Conservation (phyloP, 257 asterid species). For the Primulina tabacum region DNA sequence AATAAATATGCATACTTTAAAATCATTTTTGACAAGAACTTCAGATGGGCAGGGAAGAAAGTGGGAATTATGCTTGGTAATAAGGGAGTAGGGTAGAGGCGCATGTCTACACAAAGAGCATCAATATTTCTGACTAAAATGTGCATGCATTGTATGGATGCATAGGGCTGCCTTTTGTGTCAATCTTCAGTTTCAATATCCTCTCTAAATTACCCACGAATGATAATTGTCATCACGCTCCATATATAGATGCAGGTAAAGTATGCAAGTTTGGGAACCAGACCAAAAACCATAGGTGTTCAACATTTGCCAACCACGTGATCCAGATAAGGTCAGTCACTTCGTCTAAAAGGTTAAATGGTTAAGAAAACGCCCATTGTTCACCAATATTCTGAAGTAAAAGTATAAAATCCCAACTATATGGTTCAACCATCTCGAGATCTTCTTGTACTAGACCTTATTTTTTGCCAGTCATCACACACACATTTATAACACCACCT, state of each 20-base stretch:
- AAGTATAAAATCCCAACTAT: not conserved
- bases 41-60: not conserved
- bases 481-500: not conserved
- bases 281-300: not conserved
- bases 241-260: not conserved
- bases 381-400: not conserved
- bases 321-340: not conserved
- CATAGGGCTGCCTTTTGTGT: not conserved
- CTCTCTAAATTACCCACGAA: not conserved
- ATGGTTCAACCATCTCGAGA: not conserved
- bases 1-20: slow-evolving; percentile 2
- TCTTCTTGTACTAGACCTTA: not conserved
- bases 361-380: not conserved
- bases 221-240: not conserved
- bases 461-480: not conserved
- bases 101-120: slow-evolving; percentile 14
- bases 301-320: not conserved
- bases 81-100: not conserved
- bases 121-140: slow-evolving; percentile 4
- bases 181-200: not conserved
- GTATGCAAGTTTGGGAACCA: not conserved
- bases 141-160: not conserved
- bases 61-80: not conserved
- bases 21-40: slow-evolving; percentile 13
- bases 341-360: no score